Evolutionary conservation across 2,329 filamentous ascomycete species (phyloP), one percentile per base, ranked within the genome.

Genomic region (Elsinoe ampelina): DNA sequence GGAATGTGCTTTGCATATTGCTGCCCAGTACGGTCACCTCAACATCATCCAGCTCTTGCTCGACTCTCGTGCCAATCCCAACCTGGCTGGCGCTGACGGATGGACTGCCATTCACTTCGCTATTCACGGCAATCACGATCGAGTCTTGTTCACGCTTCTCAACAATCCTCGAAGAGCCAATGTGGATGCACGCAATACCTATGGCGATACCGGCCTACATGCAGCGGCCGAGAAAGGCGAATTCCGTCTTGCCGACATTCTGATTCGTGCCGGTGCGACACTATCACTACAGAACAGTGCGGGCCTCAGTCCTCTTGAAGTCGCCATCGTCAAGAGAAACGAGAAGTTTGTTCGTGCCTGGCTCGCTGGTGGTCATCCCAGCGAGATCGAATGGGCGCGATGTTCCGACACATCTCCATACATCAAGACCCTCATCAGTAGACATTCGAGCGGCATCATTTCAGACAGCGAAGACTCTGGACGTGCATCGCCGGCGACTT

Each of bases 161-260:
- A 36, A 45, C 32, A 22, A 56, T 38, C 32, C 39, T 5, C 26
- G 30, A 11, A n/a, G 32, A 15, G 52, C 52, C 7, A n/a, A 35
- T 13, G 32, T 56, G 13, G 41, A 56, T 20, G 54, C 54, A 12
- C 20, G 32, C 6, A 45, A 45, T 26, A 36, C 26, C n/a, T 45
- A 56, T 17, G 54, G 54, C 8, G 39, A 55, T 34, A 56, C 54
- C 17, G 32, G 39, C 10, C 41, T 56, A n/a, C 54, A 56, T 20
- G 20, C 34, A 13, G 41, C 54, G 2, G 54, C 54, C 3, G 42
- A 56, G 30, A 22, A 26, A 11, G 54, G 54, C 8, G 39, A 47
- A 12, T 38, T 38, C 15, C 81, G 85, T 12, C 81, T 87, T 36
- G 76, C 87, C 51, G 72, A 78, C 12, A 76, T 85, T 11, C 75